Evolutionary conservation across 1,284 basidiomycete species (phyloP), one percentile per base, ranked within the genome.

Genomic region (Puccinia horiana): DNA sequence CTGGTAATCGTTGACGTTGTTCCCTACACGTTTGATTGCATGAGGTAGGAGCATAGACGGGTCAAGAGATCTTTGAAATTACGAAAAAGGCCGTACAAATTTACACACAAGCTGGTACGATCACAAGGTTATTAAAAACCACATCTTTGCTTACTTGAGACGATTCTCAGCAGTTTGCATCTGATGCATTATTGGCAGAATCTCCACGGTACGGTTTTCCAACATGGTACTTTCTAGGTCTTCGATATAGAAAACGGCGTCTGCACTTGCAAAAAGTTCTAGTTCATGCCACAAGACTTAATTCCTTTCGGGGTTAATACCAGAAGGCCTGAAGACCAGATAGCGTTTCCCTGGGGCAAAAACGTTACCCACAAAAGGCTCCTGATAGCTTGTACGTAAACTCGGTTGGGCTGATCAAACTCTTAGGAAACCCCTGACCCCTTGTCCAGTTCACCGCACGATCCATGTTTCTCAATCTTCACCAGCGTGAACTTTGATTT

Each of bases 311-410:
- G 58, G 58, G 29, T 37, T 2, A 18, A 32, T 16, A 8, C 11
- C 58, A 18, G 58, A 63, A 37, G 37, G 58, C 29, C 58, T 35
- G 12, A 35, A 26, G 29, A 63, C 14, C 12, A 63, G 58, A 63
- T 63, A 63, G 32, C 29, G 32, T 63, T 63, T 63, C 58, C 29
- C 29, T 63, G 58, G 58, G 58, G 58, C 58, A 63, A 18, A 63
- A 35, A 9, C 29, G 58, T 63, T 16, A 32, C 32, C 58, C 35
- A 63, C 26, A 63, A 37, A 63, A 63, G 16, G 37, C 58, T 32
- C 58, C 58, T 63, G 16, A 63, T 11, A 32, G 32, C 49, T 52
- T 52, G 58, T 18, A 2, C 37, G 58, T 29, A 58, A 2, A 58
- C 58, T 32, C 58, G 32, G 58, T 32, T 63, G 58, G 32, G 58